A percentile compares a stretch with the other conserved stretches of the same genome.
These are phyloP conservation scores for Parastagonospora avenae DNA, from an alignment of 2,329 filamentous ascomycete genomes.

Conservation along the genomic window DNA sequence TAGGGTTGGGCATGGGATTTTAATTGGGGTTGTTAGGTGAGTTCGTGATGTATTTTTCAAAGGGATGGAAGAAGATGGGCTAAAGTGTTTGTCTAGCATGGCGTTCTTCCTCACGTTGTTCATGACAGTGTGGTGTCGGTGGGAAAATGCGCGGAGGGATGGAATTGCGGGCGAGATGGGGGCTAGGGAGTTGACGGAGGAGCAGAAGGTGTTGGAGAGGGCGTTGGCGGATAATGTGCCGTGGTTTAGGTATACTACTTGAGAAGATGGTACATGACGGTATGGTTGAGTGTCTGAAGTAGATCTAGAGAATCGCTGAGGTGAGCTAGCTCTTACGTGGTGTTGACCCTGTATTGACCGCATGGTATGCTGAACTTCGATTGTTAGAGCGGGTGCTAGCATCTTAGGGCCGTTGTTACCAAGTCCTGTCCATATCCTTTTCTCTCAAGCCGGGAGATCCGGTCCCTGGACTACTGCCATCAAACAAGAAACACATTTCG, in stretches of 20 bases:
- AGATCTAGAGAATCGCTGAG: too few relatives aligned
- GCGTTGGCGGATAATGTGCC: conserved; percentile 63
- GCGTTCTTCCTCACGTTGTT: conserved; percentile 56
- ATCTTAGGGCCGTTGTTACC: too few relatives aligned
- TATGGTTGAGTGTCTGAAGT: too few relatives aligned
- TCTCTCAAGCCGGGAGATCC: too few relatives aligned
- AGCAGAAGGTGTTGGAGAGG: conserved; percentile 59
- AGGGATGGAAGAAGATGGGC: too few relatives aligned
- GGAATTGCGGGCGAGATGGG: conserved; percentile 51
- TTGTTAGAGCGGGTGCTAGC: too few relatives aligned
- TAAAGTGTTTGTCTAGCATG: conserved; percentile 44
- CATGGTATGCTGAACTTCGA: too few relatives aligned
- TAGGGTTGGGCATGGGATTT: conserved; percentile 52
- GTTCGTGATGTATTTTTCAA: background rate
- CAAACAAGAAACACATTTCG: background rate
- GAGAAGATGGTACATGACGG: background rate
- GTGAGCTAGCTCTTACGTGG: too few relatives aligned
- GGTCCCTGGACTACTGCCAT: background rate
- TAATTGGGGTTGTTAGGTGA: conserved; percentile 52
- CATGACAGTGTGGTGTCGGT: conserved; percentile 63
- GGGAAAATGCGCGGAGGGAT: conserved; percentile 63
- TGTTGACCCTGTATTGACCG: too few relatives aligned
- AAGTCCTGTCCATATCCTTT: too few relatives aligned
- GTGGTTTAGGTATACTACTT: conserved; percentile 46
- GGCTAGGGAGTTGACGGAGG: conserved; percentile 55